A percentile compares a stretch with the other conserved stretches of the same genome.
Evolutionary conservation across 345 rosid species (phyloP).

Genomic region (Sonneratia alba): DNA sequence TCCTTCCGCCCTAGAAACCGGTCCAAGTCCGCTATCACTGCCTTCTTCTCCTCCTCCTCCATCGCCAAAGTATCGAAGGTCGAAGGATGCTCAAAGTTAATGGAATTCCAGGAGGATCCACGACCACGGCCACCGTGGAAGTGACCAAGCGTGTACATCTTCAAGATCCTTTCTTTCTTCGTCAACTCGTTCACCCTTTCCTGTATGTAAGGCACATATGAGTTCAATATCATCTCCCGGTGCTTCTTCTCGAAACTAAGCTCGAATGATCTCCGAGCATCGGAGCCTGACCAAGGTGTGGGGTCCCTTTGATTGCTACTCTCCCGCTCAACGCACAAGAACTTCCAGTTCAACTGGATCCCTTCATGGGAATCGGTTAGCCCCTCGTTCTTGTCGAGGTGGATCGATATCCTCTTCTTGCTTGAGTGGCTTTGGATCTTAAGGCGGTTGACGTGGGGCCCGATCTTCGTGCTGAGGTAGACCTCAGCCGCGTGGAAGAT

Average conservation of each 20-base stretch:
- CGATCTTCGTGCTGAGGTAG: conserved; percentile 28
- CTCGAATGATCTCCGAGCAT: conserved; percentile 22
- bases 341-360: conserved; percentile 7
- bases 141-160: conserved; percentile 29
- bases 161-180: conserved; percentile 24
- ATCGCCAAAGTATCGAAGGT: conserved; percentile 41
- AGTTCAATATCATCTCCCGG: conserved; percentile 21
- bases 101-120: conserved; percentile 25
- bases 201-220: conserved; percentile 30
- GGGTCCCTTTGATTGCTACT: conserved; percentile 13
- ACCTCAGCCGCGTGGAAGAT: conserved; percentile 31
- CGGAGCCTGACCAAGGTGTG: conserved; percentile 5
- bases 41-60: conserved; percentile 34
- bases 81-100: conserved; percentile 35
- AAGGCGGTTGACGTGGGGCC: conserved; percentile 18
- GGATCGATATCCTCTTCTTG: conserved; percentile 23
- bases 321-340: conserved; percentile 17
- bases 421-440: conserved; percentile 16
- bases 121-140: conserved; percentile 3
- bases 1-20: conserved; percentile 31
- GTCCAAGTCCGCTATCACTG: conserved; percentile 36
- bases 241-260: conserved; percentile 28
- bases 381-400: conserved; percentile 25
- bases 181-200: conserved; percentile 13
- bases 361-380: conserved; percentile 16